Percentiles rank a stretch among this genome's conserved stretches.
These are phyloP conservation scores for Mangifera indica DNA, from an alignment of 345 rosid species.

Conservation along the genomic window DNA sequence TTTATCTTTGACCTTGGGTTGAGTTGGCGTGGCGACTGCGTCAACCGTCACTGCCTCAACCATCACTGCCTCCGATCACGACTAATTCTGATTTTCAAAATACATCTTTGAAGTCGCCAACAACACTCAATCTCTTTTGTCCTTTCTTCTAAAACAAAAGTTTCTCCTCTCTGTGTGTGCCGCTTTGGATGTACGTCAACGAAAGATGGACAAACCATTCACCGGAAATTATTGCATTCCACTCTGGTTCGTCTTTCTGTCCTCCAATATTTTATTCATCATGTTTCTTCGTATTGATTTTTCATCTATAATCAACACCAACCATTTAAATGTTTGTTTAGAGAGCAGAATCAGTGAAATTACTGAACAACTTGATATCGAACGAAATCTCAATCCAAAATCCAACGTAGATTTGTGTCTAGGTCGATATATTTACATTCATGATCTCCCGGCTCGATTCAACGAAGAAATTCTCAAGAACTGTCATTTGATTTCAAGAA, in stretches of 20 bases:
- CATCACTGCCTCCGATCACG: no score
- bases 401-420: conserved; percentile 24
- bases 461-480: conserved; percentile 36
- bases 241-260: conserved; percentile 17
- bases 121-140: no score
- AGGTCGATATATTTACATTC: conserved; percentile 40
- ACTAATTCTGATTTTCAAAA: no score
- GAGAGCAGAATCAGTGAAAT: neutral
- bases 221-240: neutral
- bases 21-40: no score
- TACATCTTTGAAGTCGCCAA: no score
- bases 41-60: no score
- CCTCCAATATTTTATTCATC: conserved; percentile 3
- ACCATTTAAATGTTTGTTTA: neutral
- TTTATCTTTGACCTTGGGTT: no score
- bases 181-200: neutral
- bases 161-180: neutral
- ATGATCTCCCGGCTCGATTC: conserved; percentile 37
- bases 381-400: neutral
- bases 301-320: neutral
- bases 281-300: neutral
- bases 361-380: neutral
- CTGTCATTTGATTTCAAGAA: conserved; percentile 31
- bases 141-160: neutral
- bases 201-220: conserved; percentile 11